These are phyloP conservation scores for Lithohypha guttulata DNA, from an alignment of 2,329 filamentous ascomycete genomes.

Conservation along the genomic window DNA sequence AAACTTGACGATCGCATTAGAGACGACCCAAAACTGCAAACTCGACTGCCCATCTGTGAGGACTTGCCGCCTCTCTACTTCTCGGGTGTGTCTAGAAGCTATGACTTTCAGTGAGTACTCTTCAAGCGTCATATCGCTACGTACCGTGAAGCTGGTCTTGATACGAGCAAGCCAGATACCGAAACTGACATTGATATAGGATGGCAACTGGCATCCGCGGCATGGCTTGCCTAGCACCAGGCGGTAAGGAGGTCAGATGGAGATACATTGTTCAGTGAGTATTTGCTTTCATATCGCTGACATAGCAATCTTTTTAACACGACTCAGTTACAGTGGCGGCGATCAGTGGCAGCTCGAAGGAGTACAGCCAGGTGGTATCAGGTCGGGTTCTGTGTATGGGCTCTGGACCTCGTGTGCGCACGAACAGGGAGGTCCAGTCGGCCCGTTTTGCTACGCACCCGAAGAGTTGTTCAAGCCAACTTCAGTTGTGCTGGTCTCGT, in stretches of 20 bases:
- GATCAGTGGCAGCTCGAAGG: slow-evolving; percentile 23
- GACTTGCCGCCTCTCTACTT: slow-evolving; percentile 19
- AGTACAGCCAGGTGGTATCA: slow-evolving; percentile 20
- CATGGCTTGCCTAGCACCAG: slow-evolving; percentile 14
- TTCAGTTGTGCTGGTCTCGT: slow-evolving; percentile 12
- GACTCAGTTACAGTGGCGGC: slow-evolving; percentile 15
- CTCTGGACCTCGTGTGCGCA: slow-evolving; percentile 20
- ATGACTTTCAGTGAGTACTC: slow-evolving; percentile 10
- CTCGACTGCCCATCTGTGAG: slow-evolving; percentile 15
- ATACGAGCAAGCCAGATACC: too few species aligned
- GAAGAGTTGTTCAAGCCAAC: slow-evolving; percentile 18
- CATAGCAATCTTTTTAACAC: background rate
- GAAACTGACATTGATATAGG: too few species aligned
- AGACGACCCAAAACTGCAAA: slow-evolving; percentile 13
- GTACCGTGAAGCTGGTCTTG: too few species aligned
- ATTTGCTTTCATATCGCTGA: background rate
- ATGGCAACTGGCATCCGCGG: slow-evolving; percentile 16
- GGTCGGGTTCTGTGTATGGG: slow-evolving; percentile 20
- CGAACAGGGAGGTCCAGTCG: slow-evolving; percentile 15
- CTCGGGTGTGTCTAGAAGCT: slow-evolving; percentile 17
- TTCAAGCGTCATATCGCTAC: too few species aligned
- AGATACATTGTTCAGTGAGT: slow-evolving; percentile 17
- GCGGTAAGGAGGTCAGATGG: slow-evolving; percentile 21
- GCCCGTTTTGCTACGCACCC: slow-evolving; percentile 21
- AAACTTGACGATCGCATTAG: slow-evolving; percentile 15